A percentile compares a stretch with the other conserved stretches of the same genome.
Evolutionary conservation across 1,284 basidiomycete species (phyloP).

Genomic region (Xerocomus amazonicus): DNA sequence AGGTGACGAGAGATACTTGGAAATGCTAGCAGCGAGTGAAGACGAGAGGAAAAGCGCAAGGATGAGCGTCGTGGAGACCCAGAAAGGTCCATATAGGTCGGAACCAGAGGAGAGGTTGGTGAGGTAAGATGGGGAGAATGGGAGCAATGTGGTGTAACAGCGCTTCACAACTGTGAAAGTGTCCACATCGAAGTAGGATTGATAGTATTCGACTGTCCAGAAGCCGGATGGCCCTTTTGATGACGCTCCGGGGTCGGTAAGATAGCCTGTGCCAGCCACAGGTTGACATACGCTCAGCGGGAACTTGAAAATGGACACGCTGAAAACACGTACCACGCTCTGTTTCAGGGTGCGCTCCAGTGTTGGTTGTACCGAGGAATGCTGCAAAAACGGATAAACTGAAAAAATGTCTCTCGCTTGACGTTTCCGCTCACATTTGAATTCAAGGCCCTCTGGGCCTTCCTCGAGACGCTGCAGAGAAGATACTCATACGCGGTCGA

Average conservation of each 20-base stretch:
- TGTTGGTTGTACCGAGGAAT: conserved; percentile 42
- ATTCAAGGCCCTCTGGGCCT: conserved; percentile 60
- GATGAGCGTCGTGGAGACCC: conserved; percentile 91
- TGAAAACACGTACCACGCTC: conserved; percentile 43
- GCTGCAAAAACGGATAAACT: conserved; percentile 35
- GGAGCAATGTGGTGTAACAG: conserved; percentile 71
- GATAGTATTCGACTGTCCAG: conserved; percentile 78
- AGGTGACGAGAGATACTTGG: conserved; percentile 70
- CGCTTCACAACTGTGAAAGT: conserved; percentile 68
- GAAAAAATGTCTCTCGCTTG: neutral
- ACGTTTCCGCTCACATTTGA: conserved; percentile 46
- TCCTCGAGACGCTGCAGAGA: conserved; percentile 50
- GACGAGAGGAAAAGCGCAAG: conserved; percentile 90
- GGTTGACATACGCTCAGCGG: neutral
- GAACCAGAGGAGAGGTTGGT: conserved; percentile 59
- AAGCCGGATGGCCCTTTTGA: conserved; percentile 50
- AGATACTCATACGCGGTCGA: neutral
- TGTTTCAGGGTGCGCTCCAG: conserved; percentile 16
- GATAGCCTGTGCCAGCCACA: conserved; percentile 48
- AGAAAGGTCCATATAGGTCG: conserved; percentile 90
- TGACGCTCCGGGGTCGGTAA: conserved; percentile 44
- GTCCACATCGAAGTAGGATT: conserved; percentile 78
- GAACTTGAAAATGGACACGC: neutral
- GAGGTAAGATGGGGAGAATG: conserved; percentile 54
- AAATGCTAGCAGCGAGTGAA: conserved; percentile 80